Evolutionary conservation across 148 eudicot genomes (phyloP).

Genomic region (Selenicereus undatus): DNA sequence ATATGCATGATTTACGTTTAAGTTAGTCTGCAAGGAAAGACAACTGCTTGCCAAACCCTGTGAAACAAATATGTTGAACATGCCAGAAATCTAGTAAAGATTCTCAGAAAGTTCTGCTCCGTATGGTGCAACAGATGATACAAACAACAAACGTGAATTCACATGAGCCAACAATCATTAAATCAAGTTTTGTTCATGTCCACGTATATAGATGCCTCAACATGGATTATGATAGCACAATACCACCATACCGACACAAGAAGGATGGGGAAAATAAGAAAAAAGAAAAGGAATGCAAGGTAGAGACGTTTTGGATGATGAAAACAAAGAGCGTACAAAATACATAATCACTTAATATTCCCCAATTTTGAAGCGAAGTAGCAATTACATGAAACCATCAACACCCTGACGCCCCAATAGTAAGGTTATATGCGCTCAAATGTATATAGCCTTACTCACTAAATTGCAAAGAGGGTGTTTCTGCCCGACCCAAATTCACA

Average conservation of each 20-base stretch:
- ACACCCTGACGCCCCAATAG: background rate
- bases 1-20: constrained; percentile 6
- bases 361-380: background rate
- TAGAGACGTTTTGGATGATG: background rate
- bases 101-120: background rate
- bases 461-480: background rate
- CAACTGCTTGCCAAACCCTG: background rate
- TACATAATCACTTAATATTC: background rate
- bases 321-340: background rate
- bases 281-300: background rate
- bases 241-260: background rate
- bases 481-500: background rate
- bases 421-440: background rate
- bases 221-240: background rate
- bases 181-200: background rate
- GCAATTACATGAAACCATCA: background rate
- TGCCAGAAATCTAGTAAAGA: background rate
- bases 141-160: background rate
- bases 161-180: background rate
- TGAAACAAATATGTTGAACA: background rate
- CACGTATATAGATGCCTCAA: background rate
- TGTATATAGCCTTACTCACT: background rate
- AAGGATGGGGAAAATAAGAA: background rate
- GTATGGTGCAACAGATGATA: background rate
- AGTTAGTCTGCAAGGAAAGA: background rate